phyloP scores from a whole-genome alignment of 2,329 filamentous ascomycete species.

The Talaromyces rugulosus region DNA sequence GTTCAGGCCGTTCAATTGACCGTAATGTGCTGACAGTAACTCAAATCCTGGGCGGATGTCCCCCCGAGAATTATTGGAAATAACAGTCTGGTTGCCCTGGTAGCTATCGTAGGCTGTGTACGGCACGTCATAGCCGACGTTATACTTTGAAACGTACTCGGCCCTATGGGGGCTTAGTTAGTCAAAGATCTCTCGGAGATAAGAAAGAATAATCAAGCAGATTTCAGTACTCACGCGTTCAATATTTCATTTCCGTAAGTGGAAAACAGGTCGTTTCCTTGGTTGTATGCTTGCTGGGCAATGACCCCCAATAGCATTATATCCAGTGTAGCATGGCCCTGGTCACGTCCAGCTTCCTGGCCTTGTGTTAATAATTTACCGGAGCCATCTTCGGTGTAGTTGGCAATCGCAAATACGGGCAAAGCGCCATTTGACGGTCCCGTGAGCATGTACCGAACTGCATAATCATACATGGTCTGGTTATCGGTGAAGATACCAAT shows the following conservation, averaged over 20 bases:
- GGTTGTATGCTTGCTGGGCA: slow-evolving; percentile 41
- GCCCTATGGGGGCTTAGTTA: neutral
- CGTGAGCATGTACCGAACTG: slow-evolving; percentile 37
- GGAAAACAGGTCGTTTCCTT: slow-evolving; percentile 40
- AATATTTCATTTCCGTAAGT: slow-evolving; percentile 32
- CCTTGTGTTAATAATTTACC: slow-evolving; percentile 33
- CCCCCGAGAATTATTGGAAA: slow-evolving; percentile 29
- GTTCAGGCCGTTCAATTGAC: slow-evolving; percentile 33
- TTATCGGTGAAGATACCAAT: slow-evolving; percentile 45
- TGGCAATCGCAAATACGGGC: neutral
- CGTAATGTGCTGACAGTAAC: slow-evolving; percentile 39
- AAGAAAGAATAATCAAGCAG: too few species aligned
- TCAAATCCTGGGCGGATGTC: slow-evolving; percentile 37
- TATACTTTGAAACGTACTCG: slow-evolving; percentile 36
- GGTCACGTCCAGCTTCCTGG: slow-evolving; percentile 44
- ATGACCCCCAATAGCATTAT: slow-evolving; percentile 38
- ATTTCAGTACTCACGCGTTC: slow-evolving; percentile 14
- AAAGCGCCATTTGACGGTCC: slow-evolving; percentile 18
- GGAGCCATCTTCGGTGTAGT: slow-evolving; percentile 30
- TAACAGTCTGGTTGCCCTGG: slow-evolving; percentile 32
- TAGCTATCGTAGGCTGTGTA: slow-evolving; percentile 39
- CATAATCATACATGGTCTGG: slow-evolving; percentile 36
- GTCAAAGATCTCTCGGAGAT: too few species aligned
- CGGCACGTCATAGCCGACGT: slow-evolving; percentile 40
- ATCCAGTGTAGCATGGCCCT: slow-evolving; percentile 42